Evolutionary conservation across 192 early-diverging fungal species (phyloP), one percentile per base, ranked within the genome.

Genomic region (Paraglomus brasilianum): DNA sequence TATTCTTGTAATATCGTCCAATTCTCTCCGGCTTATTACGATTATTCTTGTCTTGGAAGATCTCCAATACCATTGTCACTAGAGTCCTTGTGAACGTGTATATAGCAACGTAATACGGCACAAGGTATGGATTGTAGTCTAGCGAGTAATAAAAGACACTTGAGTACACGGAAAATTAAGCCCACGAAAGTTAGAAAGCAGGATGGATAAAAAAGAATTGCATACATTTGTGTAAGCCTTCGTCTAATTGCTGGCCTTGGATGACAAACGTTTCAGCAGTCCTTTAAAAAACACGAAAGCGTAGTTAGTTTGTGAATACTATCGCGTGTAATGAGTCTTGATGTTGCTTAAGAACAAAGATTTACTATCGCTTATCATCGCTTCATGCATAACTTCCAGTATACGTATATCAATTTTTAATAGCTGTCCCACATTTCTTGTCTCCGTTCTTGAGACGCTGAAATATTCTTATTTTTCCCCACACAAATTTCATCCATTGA

Each of bases 21-120:
- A 68, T 68, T 43, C 45, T 24, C 56, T 68, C 66, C 4, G 66
- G 66, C 56, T 2, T 47, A 44, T 68, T 68, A 24, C 66, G 45
- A 55, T 55, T 41, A 41, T 68, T 11, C 43, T 68, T 68, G 24
- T 68, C 66, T 68, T 68, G 66, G 56, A 68, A 49, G 15, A 68
- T 68, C n/a, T 45, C 47, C 13, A 68, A 15, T 17, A 68, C 17
- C 66, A 68, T 68, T 42, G 45, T 48, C n/a, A 21, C 2, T 22
- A 68, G 46, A 30, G 66, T 68, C 44, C 56, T 68, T 19, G 38
- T 21, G 44, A 68, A 68, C 21, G 56, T 68, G 30, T 68, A 68
- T 17, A 68, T 21, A 19, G 66, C 51, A 13, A 68, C 9, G n/a
- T 68, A 68, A 43, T 68, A 68, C 10, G 66, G 66, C 21, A 68